A percentile compares a stretch with the other conserved stretches of the same genome.
Conservation (phyloP, 768 basidiomycete species). For the Leccinum fibrillosum region DNA sequence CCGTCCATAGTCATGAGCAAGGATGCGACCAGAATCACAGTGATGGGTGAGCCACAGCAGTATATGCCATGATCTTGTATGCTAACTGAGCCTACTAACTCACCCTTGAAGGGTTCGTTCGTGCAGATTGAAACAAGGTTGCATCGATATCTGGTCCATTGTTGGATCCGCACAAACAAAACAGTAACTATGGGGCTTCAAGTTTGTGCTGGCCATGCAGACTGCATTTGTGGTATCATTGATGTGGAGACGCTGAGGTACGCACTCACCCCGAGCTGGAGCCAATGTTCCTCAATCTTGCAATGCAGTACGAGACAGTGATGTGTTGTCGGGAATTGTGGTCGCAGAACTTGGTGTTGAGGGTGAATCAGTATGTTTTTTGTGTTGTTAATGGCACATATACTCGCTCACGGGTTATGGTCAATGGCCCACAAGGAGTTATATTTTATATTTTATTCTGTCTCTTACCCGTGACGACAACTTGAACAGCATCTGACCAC, state of each 20-base stretch:
- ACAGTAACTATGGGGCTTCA: too few relatives aligned
- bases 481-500: too few relatives aligned
- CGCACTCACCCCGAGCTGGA: constrained; percentile 80
- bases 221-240: constrained; percentile 92
- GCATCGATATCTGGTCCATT: constrained; percentile 78
- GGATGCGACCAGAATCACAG: too few relatives aligned
- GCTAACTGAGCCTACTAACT: constrained; percentile 46
- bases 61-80: constrained; percentile 76
- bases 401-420: too few relatives aligned
- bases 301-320: constrained; percentile 95
- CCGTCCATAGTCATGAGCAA: too few relatives aligned
- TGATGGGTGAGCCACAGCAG: too few relatives aligned
- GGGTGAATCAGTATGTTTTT: constrained; percentile 76
- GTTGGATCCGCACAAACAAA: constrained; percentile 44
- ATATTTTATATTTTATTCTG: too few relatives aligned
- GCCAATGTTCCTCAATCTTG: constrained; percentile 82
- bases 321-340: constrained; percentile 93
- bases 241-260: constrained; percentile 89
- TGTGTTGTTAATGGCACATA: background rate
- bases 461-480: too few relatives aligned
- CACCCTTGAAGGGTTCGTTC: constrained; percentile 64
- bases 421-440: too few relatives aligned
- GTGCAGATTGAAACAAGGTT: constrained; percentile 93
- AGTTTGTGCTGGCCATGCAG: constrained; percentile 22
- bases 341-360: constrained; percentile 60